Base-by-base conservation (phyloP, 805 yeast genomes). In the Hanseniaspora clermontiae region DNA sequence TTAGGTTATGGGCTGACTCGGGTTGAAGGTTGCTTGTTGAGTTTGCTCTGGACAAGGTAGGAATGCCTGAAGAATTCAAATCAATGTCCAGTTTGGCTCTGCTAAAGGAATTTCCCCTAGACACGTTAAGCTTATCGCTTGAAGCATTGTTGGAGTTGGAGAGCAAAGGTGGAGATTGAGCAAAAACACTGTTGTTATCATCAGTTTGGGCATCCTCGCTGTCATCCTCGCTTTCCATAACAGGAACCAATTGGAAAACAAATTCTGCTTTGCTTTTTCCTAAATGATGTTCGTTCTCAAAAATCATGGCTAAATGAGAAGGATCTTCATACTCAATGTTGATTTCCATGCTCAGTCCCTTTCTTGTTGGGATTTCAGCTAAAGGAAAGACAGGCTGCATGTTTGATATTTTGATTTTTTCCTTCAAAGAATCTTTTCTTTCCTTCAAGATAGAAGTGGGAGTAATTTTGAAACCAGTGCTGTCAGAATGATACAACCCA, bases 41-140 rank as follows among this genome's bases (percentile, higher is more conserved):
- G 60, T 55, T 20, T 57, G 56, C 27, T 51, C 60, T 7, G 61
- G 58, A 43, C 4, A 60, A 57, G 7, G 60, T 61, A 15, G 59
- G 43, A 15, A 51, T 51, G 24, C 61, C 59, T n/a, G 52, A 48
- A 20, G 51, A 17, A 46, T 14, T 52, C 1, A 27, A 20, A 8
- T 27, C 24, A 15, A 3, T 29, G 5, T 43, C 50, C 27, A 6
- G 5, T 49, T 37, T 49, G 5, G 15, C 24, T 15, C n/a, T 49
- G n/a, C 20, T 49, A 24, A 29, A 12, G 10, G 51, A 37, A 27
- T 24, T 49, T n/a, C 43, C 38, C 24, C 36, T 38, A 9, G 42
- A n/a, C 9, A 48, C 27, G 15, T 45, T 24, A 24, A 24, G 27
- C 5, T 24, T 24, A 24, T 24, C 27, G 27, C 12, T 24, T 1